phyloP scores from a whole-genome alignment of 2,329 filamentous ascomycete genomes.

The Nemania abortiva region DNA sequence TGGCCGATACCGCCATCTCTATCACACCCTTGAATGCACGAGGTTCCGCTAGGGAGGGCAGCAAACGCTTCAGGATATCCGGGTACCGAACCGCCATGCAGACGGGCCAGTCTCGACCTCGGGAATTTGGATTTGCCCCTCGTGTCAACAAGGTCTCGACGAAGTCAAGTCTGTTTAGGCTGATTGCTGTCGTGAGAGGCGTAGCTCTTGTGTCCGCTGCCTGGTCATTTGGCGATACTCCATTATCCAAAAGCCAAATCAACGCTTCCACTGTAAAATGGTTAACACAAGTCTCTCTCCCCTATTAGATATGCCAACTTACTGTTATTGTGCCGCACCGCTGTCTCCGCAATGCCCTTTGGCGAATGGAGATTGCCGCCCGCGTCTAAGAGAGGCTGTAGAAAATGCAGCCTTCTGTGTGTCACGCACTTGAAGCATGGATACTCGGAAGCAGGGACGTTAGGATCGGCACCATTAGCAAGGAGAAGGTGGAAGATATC shows the following conservation, averaged over 20 bases:
- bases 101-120: conserved; percentile 77
- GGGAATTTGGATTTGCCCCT: conserved; percentile 70
- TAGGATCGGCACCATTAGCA: conserved; percentile 71
- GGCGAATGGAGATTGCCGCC: conserved; percentile 70
- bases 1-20: conserved; percentile 75
- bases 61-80: conserved; percentile 68
- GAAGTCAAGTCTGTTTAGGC: conserved; percentile 68
- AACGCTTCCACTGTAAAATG: conserved; percentile 61
- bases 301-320: conserved; percentile 13
- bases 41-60: conserved; percentile 68
- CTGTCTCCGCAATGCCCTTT: conserved; percentile 74
- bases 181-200: conserved; percentile 74
- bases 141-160: conserved; percentile 54
- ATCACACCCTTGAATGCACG: conserved; percentile 74
- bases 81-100: conserved; percentile 76
- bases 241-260: conserved; percentile 70
- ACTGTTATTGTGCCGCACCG: conserved; percentile 70
- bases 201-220: conserved; percentile 67
- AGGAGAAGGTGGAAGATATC: conserved; percentile 73
- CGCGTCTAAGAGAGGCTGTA: conserved; percentile 69
- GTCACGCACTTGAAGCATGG: conserved; percentile 77
- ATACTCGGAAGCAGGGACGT: conserved; percentile 72
- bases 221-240: conserved; percentile 71
- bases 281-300: conserved; percentile 14
- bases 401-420: conserved; percentile 70